Evolutionary conservation across 305 asterid genomes (phyloP).

Genomic region (Fraxinus dipetala): DNA sequence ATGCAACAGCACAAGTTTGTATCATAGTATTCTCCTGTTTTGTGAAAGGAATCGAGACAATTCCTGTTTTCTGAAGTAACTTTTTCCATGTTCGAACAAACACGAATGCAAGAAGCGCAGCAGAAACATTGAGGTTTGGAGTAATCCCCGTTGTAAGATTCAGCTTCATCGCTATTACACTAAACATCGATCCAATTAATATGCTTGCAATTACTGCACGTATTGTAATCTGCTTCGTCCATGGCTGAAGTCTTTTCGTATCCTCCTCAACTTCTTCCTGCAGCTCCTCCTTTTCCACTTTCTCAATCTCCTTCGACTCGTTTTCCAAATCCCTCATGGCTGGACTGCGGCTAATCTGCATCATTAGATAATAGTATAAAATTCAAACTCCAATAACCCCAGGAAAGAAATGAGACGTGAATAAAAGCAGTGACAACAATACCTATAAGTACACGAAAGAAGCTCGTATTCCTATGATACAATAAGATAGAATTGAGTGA

Average conservation of each 20-base stretch:
- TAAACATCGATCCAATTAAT: conserved; percentile 50
- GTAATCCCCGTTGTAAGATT: conserved; percentile 63
- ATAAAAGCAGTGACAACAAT: not conserved
- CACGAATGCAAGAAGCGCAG: conserved; percentile 59
- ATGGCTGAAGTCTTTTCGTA: conserved; percentile 36
- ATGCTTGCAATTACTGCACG: conserved; percentile 50
- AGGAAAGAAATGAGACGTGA: not conserved
- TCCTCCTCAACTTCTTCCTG: conserved; percentile 18
- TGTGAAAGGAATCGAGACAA: conserved; percentile 47
- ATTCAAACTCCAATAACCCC: not conserved
- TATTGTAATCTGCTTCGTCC: conserved; percentile 50
- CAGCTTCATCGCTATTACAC: conserved; percentile 61
- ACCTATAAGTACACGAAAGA: not conserved
- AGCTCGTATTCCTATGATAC: not conserved
- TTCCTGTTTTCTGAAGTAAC: conserved; percentile 33
- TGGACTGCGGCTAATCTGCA: not conserved
- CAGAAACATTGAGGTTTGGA: conserved; percentile 64
- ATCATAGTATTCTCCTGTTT: conserved; percentile 71
- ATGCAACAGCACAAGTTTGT: conserved; percentile 68
- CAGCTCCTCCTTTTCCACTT: not conserved
- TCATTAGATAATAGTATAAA: not conserved
- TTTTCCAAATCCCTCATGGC: conserved; percentile 22
- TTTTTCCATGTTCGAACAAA: conserved; percentile 52
- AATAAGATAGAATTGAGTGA: not conserved
- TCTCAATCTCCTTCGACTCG: conserved; percentile 19